A percentile compares a stretch with the other conserved stretches of the same genome.
These are phyloP conservation scores for Tricholoma matsutake DNA, from an alignment of 768 basidiomycete species.

Conservation along the genomic window DNA sequence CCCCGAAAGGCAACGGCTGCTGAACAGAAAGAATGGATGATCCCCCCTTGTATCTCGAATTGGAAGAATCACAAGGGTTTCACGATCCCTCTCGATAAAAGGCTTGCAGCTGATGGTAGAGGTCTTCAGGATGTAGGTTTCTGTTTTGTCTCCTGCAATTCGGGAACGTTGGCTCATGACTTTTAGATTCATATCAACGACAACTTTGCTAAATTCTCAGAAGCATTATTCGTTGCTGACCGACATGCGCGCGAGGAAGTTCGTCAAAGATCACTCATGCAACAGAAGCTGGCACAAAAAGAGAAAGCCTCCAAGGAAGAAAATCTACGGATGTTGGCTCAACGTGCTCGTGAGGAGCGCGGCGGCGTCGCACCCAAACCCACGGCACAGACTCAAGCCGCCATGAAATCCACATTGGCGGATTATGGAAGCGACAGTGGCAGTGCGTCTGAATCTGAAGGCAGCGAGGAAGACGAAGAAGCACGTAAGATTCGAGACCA, in stretches of 20 bases:
- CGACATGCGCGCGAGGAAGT: slow-evolving; percentile 98
- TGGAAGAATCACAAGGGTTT: slow-evolving; percentile 99
- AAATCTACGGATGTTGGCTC: slow-evolving; percentile 88
- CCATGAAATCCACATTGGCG: slow-evolving; percentile 72
- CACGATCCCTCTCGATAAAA: slow-evolving; percentile 97
- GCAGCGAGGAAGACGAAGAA: slow-evolving; percentile 75
- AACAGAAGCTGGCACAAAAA: slow-evolving; percentile 97
- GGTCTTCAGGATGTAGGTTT: slow-evolving; percentile 91
- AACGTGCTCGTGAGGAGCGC: slow-evolving; percentile 94
- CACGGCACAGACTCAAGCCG: slow-evolving; percentile 62
- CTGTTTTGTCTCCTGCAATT: background rate
- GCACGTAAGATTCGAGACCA: slow-evolving; percentile 83
- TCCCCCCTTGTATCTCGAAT: slow-evolving; percentile 98
- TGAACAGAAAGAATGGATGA: slow-evolving; percentile 99
- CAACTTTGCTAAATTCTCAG: slow-evolving; percentile 98
- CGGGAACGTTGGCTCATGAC: background rate
- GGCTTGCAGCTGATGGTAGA: slow-evolving; percentile 96
- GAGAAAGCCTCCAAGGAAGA: slow-evolving; percentile 98
- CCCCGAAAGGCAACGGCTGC: slow-evolving; percentile 94
- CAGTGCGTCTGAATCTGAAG: slow-evolving; percentile 56
- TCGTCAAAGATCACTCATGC: slow-evolving; percentile 93
- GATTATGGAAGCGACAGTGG: slow-evolving; percentile 83
- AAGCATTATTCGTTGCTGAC: slow-evolving; percentile 92
- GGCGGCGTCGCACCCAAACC: slow-evolving; percentile 73
- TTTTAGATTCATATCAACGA: slow-evolving; percentile 94